phyloP scores from a whole-genome alignment of 2,329 filamentous ascomycete species.

The Eutypa lata region DNA sequence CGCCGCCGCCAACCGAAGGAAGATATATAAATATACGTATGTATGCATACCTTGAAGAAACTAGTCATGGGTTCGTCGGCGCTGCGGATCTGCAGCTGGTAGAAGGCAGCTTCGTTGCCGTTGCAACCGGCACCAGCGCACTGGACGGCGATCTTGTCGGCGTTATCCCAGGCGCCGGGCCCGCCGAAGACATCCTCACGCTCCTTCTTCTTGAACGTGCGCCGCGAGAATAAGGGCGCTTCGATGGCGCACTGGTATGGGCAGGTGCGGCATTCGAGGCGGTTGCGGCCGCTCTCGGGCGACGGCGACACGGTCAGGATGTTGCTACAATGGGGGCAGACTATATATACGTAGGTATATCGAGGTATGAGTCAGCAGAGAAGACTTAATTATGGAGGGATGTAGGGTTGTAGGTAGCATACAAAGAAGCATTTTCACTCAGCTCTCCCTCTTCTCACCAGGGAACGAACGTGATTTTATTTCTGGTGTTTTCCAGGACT shows the following conservation, averaged over 20 bases:
- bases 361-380: conserved; percentile 9
- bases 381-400: conserved; percentile 4
- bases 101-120: conserved; percentile 85
- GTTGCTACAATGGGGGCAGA: conserved; percentile 83
- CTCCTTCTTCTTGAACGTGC: conserved; percentile 82
- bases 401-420: conserved; percentile 20
- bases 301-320: conserved; percentile 68
- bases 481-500: too few relatives aligned
- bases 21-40: not conserved
- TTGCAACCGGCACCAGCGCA: conserved; percentile 80
- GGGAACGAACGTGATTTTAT: not conserved
- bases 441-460: not conserved
- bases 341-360: conserved; percentile 39
- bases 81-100: conserved; percentile 95
- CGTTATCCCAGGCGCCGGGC: conserved; percentile 84
- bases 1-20: conserved; percentile 1
- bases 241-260: conserved; percentile 86
- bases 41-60: conserved; percentile 72
- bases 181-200: conserved; percentile 89
- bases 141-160: conserved; percentile 78
- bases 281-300: conserved; percentile 61
- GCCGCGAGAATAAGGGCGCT: conserved; percentile 75
- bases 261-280: conserved; percentile 92
- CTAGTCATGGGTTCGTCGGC: conserved; percentile 98
- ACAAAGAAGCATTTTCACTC: conserved; percentile 59